phyloP scores from a whole-genome alignment of 2,329 filamentous ascomycete species.

The Epichloe hybrida region DNA sequence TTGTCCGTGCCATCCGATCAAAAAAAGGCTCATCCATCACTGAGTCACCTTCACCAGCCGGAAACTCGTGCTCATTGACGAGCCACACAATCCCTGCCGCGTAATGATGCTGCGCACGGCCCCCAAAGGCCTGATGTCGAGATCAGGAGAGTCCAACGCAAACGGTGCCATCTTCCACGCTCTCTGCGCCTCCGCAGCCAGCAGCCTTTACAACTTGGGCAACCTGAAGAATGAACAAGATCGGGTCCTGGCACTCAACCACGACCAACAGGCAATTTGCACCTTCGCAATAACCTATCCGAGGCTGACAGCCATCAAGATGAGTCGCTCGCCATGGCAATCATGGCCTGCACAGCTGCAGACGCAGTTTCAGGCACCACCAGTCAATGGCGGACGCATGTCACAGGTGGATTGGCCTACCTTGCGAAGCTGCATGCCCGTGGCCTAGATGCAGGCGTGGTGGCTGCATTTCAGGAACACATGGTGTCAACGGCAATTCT shows the following conservation, averaged over 20 bases:
- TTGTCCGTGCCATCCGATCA: constrained; percentile 8
- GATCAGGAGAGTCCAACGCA: constrained; percentile 8
- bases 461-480: constrained; percentile 10
- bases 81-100: constrained; percentile 13
- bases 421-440: constrained; percentile 7
- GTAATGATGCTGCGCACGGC: constrained; percentile 15
- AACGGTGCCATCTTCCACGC: constrained; percentile 13
- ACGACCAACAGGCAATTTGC: constrained; percentile 13
- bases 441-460: constrained; percentile 5
- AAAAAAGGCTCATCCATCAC: constrained; percentile 14
- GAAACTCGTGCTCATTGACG: constrained; percentile 13
- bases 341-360: constrained; percentile 22
- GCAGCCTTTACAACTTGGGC: constrained; percentile 27
- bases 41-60: constrained; percentile 14
- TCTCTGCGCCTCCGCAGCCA: constrained; percentile 25
- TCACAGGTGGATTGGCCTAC: constrained; percentile 12
- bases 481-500: constrained; percentile 14
- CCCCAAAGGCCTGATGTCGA: constrained; percentile 9
- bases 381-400: constrained; percentile 11
- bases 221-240: constrained; percentile 7
- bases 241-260: constrained; percentile 9
- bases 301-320: constrained; percentile 10
- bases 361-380: constrained; percentile 14
- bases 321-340: constrained; percentile 26
- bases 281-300: constrained; percentile 11